phyloP scores from a whole-genome alignment of 2,329 filamentous ascomycete genomes.

The Fusarium mundagurra region DNA sequence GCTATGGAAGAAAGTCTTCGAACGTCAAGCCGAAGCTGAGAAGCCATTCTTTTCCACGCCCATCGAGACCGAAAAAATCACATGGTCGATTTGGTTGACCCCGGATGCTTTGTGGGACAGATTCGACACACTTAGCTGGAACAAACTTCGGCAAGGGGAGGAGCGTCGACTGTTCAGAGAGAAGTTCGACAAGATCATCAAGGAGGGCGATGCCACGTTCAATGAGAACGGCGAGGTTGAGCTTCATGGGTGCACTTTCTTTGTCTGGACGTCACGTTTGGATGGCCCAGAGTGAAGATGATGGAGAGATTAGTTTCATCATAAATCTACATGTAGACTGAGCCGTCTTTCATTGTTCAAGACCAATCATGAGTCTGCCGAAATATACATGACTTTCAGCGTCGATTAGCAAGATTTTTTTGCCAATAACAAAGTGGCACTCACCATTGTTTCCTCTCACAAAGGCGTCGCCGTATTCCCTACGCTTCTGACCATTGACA shows the following conservation, averaged over 20 bases:
- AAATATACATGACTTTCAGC: slow-evolving; percentile 73
- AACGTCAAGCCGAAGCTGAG: slow-evolving; percentile 61
- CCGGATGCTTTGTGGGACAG: slow-evolving; percentile 72
- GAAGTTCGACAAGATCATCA: slow-evolving; percentile 64
- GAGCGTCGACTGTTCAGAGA: slow-evolving; percentile 59
- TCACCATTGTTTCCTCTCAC: slow-evolving; percentile 95
- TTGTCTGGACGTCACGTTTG: slow-evolving; percentile 67
- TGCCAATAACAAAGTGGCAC: slow-evolving; percentile 17
- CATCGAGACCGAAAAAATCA: slow-evolving; percentile 60
- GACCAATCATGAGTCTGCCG: slow-evolving; percentile 62
- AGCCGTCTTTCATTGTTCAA: slow-evolving; percentile 33
- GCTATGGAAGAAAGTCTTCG: slow-evolving; percentile 72
- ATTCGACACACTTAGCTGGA: slow-evolving; percentile 73
- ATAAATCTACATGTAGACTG: slow-evolving; percentile 7
- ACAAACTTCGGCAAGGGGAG: slow-evolving; percentile 66
- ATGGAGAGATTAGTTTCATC: background rate
- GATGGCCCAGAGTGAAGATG: background rate
- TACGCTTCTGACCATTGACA: slow-evolving; percentile 83
- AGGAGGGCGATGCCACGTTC: slow-evolving; percentile 61
- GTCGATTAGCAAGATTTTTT: slow-evolving; percentile 18
- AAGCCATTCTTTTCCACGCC: slow-evolving; percentile 67
- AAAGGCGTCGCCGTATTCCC: slow-evolving; percentile 93
- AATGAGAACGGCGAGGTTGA: slow-evolving; percentile 71
- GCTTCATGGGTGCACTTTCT: slow-evolving; percentile 71
- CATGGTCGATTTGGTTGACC: slow-evolving; percentile 61